phyloP scores from a whole-genome alignment of 345 rosid genomes.

The Reutealis trisperma region DNA sequence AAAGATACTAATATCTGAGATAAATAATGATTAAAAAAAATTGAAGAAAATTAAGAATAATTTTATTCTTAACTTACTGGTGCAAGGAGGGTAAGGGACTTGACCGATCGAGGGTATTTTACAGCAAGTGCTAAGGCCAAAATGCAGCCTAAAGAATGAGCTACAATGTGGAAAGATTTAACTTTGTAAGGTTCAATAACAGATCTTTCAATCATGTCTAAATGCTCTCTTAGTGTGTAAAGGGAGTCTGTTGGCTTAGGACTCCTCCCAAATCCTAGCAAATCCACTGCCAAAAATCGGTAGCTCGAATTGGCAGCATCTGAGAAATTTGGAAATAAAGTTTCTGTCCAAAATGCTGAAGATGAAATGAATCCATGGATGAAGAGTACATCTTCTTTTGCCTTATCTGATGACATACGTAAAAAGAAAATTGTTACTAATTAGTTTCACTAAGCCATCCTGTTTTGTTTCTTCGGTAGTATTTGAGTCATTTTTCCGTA shows the following conservation, averaged over 20 bases:
- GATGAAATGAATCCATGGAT: slow-evolving; percentile 99
- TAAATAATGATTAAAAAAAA: not conserved
- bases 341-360: slow-evolving; percentile 94
- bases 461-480: too few species aligned
- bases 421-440: too few species aligned
- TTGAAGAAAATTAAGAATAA: not conserved
- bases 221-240: slow-evolving; percentile 85
- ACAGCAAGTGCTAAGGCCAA: slow-evolving; percentile 93
- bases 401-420: slow-evolving; percentile 35
- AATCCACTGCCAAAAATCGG: slow-evolving; percentile 78
- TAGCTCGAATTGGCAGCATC: slow-evolving; percentile 58
- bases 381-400: slow-evolving; percentile 78
- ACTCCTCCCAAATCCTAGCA: slow-evolving; percentile 89
- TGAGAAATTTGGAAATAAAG: slow-evolving; percentile 90
- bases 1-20: too few species aligned
- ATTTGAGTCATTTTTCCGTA: too few species aligned
- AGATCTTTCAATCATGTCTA: slow-evolving; percentile 78
- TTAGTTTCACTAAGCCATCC: too few species aligned
- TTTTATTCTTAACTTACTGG: slow-evolving; percentile 53
- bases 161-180: slow-evolving; percentile 89
- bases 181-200: slow-evolving; percentile 53
- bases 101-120: slow-evolving; percentile 69
- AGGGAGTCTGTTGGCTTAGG: slow-evolving; percentile 93
- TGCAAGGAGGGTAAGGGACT: slow-evolving; percentile 83
- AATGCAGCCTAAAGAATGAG: slow-evolving; percentile 98